Base-by-base conservation (phyloP, 192 early-diverging fungal genomes). In the Geosiphon pyriformis region DNA sequence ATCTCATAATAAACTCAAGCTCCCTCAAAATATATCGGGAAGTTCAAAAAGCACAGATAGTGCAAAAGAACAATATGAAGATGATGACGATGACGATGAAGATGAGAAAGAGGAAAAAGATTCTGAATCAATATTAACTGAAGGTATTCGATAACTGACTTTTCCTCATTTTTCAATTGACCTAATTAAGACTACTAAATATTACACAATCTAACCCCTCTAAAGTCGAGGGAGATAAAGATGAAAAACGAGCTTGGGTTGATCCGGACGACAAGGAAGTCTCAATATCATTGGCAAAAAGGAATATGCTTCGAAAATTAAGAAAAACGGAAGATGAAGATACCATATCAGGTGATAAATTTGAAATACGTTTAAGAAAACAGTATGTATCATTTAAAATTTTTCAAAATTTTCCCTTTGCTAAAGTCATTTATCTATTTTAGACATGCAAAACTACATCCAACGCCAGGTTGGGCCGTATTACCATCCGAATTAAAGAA, bases 401-500 rank as follows among this genome's bases (percentile, higher is more conserved):
- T 47, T 58, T 47, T n/a, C 50, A 32, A 63, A 62, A 34, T n/a
- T 10, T 48, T 11, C 18, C 48, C 31, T 42, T 15, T 37, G n/a
- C 6, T 29, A 17, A 10, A 10, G 26, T 54, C 17, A 29, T 23
- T 55, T 56, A 57, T 52, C 62, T 25, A 57, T 20, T 18, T 53
- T 42, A 87, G 84, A 58, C 92, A 88, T 76, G 80, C 88, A 58
- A 89, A 89, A 68, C 84, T 96, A 22, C 79, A 96, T 67, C 92
- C 93, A 17, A 84, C 80, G 0, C 94, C 95, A 0, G 80, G 81
- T 53, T 98, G 95, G 96, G 93, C 94, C 2, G 68, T 63, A n/a
- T 67, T 76, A n/a, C 83, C 82, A 25, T 80, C 83, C 8, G 77
- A 75, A 67, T 67, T 68, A 53, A 69, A 69, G 71, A 77, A 72